Evolutionary conservation across 495 filamentous ascomycete species (phyloP).

Genomic region (Bathelium albidoporum): DNA sequence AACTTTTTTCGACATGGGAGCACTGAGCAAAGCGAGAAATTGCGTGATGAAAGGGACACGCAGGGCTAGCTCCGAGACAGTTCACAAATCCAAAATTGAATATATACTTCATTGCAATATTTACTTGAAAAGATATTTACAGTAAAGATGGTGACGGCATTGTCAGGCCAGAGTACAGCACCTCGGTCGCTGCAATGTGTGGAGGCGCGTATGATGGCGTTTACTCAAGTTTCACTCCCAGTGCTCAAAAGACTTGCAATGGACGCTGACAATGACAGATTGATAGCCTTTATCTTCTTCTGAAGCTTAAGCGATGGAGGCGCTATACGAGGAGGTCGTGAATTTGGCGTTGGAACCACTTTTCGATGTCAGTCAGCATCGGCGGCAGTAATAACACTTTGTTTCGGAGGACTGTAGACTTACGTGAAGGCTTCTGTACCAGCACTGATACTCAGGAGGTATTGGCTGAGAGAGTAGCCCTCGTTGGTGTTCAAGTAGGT

Average conservation of each 20-base stretch:
- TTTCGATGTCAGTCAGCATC: background rate
- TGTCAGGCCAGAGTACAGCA: no score
- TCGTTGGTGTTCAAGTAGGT: conserved; percentile 44
- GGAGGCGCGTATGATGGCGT: no score
- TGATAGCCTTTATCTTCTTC: background rate
- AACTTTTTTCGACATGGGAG: background rate
- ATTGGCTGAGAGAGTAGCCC: conserved; percentile 41
- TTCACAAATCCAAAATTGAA: no score
- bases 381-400: background rate
- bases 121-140: background rate
- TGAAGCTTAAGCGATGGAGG: background rate
- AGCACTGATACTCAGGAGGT: conserved; percentile 44
- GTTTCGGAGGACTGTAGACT: no score
- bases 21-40: no score
- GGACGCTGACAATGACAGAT: background rate
- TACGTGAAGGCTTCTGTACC: conserved; percentile 43
- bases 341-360: background rate
- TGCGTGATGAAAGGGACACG: no score
- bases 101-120: background rate
- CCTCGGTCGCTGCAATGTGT: no score
- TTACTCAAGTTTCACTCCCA: background rate
- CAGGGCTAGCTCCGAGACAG: no score
- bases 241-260: background rate
- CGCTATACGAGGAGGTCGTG: background rate
- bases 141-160: background rate